Conservation (phyloP, 352 stramenopile genomes). For the Pythium dissotocum region DNA sequence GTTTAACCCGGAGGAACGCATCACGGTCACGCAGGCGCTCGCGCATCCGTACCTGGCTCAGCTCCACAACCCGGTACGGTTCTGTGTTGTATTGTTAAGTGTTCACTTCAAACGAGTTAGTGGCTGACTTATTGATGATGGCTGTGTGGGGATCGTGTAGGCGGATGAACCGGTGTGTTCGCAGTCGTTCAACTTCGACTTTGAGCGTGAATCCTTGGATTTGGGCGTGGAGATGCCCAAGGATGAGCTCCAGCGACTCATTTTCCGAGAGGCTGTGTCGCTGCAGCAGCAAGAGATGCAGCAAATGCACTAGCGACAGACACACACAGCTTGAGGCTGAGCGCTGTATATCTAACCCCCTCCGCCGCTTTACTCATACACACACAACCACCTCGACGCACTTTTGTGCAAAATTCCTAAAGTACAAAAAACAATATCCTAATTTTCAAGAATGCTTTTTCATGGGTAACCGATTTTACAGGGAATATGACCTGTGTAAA, state of each 20-base stretch:
- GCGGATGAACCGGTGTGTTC: slow-evolving; percentile 86
- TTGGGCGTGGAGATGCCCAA: slow-evolving; percentile 85
- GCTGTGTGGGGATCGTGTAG: slow-evolving; percentile 25
- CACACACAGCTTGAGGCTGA: neutral
- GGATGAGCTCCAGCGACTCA: slow-evolving; percentile 77
- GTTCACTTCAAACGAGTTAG: too few relatives aligned
- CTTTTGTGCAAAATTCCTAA: neutral
- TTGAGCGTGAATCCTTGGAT: slow-evolving; percentile 81
- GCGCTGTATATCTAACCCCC: neutral
- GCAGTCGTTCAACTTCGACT: slow-evolving; percentile 85
- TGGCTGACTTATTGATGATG: slow-evolving; percentile 1
- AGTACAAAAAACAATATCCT: neutral
- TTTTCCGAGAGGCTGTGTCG: slow-evolving; percentile 78
- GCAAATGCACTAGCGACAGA: slow-evolving; percentile 49
- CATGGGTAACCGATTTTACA: neutral
- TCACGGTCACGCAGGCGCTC: slow-evolving; percentile 91
- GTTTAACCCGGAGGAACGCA: slow-evolving; percentile 94
- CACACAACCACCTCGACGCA: too few relatives aligned
- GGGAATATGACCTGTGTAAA: neutral
- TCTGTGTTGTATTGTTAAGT: neutral
- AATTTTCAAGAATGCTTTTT: neutral
- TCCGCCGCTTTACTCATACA: too few relatives aligned
- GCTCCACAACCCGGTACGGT: slow-evolving; percentile 85
- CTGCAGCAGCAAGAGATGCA: slow-evolving; percentile 71
- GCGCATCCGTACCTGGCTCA: slow-evolving; percentile 88